Evolutionary conservation across 2,329 filamentous ascomycete genomes (phyloP).

Genomic region (Colletotrichum limetticola): DNA sequence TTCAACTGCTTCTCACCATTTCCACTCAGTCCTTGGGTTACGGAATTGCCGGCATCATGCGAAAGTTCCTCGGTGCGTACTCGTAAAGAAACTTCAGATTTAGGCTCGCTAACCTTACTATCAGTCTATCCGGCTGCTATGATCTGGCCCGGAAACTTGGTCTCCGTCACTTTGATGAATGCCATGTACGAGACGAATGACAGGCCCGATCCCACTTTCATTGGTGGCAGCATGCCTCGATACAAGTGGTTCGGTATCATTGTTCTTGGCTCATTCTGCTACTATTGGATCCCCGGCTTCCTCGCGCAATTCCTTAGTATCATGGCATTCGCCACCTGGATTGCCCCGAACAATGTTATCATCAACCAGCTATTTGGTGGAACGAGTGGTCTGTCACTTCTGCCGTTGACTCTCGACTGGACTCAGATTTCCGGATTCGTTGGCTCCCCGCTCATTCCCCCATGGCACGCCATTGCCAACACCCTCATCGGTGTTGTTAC

Average conservation of each 20-base stretch:
- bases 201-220: constrained; percentile 58
- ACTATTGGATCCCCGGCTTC: constrained; percentile 77
- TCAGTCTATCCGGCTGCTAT: constrained; percentile 73
- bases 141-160: constrained; percentile 79
- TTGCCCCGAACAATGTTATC: constrained; percentile 73
- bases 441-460: constrained; percentile 75
- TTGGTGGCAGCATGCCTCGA: constrained; percentile 74
- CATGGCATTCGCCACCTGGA: constrained; percentile 79
- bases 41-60: constrained; percentile 75
- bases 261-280: constrained; percentile 67
- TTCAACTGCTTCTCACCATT: constrained; percentile 74
- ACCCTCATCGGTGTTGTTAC: constrained; percentile 73
- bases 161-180: constrained; percentile 74
- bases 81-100: neutral
- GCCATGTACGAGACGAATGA: constrained; percentile 75
- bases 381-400: constrained; percentile 71
- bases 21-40: constrained; percentile 78
- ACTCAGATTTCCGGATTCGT: constrained; percentile 77
- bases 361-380: constrained; percentile 81
- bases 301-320: constrained; percentile 76
- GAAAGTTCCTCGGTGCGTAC: constrained; percentile 67
- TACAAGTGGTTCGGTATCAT: constrained; percentile 73
- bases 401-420: constrained; percentile 83
- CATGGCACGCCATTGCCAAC: constrained; percentile 80
- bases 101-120: neutral